phyloP scores from a whole-genome alignment of 495 filamentous ascomycete genomes.

The Penicillium cinerascens region DNA sequence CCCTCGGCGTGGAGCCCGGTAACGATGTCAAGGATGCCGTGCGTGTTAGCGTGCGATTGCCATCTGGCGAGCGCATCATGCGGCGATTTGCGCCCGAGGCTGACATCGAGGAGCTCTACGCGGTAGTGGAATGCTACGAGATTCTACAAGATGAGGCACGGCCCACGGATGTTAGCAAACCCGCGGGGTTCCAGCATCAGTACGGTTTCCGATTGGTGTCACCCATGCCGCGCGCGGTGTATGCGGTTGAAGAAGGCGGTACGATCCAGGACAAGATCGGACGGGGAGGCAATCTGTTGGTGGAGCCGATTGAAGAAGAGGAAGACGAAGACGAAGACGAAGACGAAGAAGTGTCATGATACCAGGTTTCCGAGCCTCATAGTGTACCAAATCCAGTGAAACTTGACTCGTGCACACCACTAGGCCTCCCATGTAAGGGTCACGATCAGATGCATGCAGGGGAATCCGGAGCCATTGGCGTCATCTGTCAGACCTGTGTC shows the following conservation, averaged over 20 bases:
- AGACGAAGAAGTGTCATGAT: conserved; percentile 37
- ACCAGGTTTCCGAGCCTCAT: neutral
- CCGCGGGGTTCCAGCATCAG: conserved; percentile 67
- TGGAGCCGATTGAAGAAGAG: conserved; percentile 63
- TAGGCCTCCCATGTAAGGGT: neutral
- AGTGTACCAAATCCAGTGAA: neutral
- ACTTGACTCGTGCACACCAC: neutral
- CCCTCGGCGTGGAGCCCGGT: conserved; percentile 64
- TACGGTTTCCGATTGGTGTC: conserved; percentile 80
- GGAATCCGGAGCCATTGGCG: too few species aligned
- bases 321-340: conserved; percentile 56
- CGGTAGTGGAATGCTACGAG: conserved; percentile 92
- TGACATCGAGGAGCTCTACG: conserved; percentile 84
- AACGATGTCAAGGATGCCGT: conserved; percentile 62
- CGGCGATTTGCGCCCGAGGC: conserved; percentile 64
- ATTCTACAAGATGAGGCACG: conserved; percentile 39
- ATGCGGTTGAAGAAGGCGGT: conserved; percentile 60
- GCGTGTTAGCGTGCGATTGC: conserved; percentile 78
- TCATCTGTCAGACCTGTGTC: neutral
- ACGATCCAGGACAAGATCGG: conserved; percentile 71
- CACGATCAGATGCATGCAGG: too few species aligned
- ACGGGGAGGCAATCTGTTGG: conserved; percentile 81
- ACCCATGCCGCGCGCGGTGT: conserved; percentile 76
- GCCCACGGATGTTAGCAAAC: conserved; percentile 41
- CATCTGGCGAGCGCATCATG: conserved; percentile 66